A percentile compares a stretch with the other conserved stretches of the same genome.
These are phyloP conservation scores for Chlamydomonas schloesseri DNA, from an alignment of 139 green algal genomes.

Conservation along the genomic window DNA sequence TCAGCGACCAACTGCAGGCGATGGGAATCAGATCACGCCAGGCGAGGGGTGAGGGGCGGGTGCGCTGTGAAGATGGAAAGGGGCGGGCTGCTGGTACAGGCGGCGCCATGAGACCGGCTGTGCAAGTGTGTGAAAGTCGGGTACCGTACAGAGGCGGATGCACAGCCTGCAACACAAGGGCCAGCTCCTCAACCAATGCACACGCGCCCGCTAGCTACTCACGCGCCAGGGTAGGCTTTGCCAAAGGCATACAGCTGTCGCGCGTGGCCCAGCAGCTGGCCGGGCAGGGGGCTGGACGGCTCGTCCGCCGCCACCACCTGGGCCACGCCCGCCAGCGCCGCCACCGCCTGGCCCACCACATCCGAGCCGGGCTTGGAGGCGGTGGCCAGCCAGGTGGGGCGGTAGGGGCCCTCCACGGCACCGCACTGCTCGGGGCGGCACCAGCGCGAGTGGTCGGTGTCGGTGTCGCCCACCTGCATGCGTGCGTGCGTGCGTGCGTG, in stretches of 20 bases:
- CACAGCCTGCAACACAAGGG: no score
- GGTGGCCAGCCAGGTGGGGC: slow-evolving; percentile 33
- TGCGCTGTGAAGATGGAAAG: no score
- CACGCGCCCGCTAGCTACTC: no score
- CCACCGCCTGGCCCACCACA: slow-evolving; percentile 58
- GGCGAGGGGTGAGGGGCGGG: no score
- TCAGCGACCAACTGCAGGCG: no score
- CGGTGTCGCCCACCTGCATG: slow-evolving; percentile 48
- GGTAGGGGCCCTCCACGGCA: slow-evolving; percentile 30
- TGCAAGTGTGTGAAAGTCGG: no score
- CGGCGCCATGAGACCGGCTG: no score
- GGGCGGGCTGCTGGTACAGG: no score
- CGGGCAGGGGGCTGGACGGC: slow-evolving; percentile 23
- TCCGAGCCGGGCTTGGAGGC: slow-evolving; percentile 50
- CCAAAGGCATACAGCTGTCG: slow-evolving; percentile 56
- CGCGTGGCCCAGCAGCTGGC: slow-evolving; percentile 42
- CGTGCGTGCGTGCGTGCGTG: no score
- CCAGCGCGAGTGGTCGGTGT: slow-evolving; percentile 75
- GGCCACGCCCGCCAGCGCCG: slow-evolving; percentile 56
- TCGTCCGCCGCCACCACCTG: slow-evolving; percentile 47
- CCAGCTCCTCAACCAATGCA: no score
- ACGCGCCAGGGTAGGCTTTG: slow-evolving; percentile 51
- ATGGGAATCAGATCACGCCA: no score
- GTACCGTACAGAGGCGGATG: no score
- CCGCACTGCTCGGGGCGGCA: slow-evolving; percentile 69